Conservation (phyloP, 352 stramenopile species). For the Phytophthora vignae region DNA sequence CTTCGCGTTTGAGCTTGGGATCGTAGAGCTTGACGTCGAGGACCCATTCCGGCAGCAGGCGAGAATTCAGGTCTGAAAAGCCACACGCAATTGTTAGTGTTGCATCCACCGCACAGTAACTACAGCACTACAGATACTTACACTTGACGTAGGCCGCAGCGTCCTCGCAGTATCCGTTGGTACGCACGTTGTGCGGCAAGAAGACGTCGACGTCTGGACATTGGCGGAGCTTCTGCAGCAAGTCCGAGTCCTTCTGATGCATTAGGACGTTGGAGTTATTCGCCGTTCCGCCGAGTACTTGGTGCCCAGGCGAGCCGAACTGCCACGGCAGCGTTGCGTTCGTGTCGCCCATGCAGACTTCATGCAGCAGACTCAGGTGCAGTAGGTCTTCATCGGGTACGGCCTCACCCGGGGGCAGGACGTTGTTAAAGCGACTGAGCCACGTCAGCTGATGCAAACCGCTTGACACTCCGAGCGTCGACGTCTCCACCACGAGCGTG, state of each 20-base stretch:
- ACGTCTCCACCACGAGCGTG: slow-evolving; percentile 31
- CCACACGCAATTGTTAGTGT: background rate
- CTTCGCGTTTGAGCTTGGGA: slow-evolving; percentile 20
- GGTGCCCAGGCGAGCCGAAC: slow-evolving; percentile 43
- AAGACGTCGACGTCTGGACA: slow-evolving; percentile 62
- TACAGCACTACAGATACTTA: slow-evolving; percentile 23
- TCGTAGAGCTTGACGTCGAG: slow-evolving; percentile 39
- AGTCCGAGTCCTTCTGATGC: slow-evolving; percentile 28
- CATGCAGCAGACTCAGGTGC: slow-evolving; percentile 47
- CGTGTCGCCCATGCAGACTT: slow-evolving; percentile 31
- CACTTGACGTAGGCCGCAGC: slow-evolving; percentile 58
- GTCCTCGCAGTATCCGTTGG: slow-evolving; percentile 63
- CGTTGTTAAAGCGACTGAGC: slow-evolving; percentile 22
- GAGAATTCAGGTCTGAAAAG: slow-evolving; percentile 40
- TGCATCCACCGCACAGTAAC: background rate
- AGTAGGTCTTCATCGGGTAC: slow-evolving; percentile 36
- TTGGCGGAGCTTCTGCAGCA: slow-evolving; percentile 48
- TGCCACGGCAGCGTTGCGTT: slow-evolving; percentile 43
- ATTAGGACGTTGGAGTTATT: slow-evolving; percentile 38
- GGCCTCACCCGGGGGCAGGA: slow-evolving; percentile 17
- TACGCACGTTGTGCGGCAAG: slow-evolving; percentile 37
- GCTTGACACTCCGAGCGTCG: slow-evolving; percentile 24
- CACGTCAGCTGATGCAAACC: slow-evolving; percentile 23
- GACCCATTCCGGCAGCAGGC: slow-evolving; percentile 47
- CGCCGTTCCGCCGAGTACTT: slow-evolving; percentile 25